phyloP scores from a whole-genome alignment of 306 rosid genomes.

The Abrus pulchellus region DNA sequence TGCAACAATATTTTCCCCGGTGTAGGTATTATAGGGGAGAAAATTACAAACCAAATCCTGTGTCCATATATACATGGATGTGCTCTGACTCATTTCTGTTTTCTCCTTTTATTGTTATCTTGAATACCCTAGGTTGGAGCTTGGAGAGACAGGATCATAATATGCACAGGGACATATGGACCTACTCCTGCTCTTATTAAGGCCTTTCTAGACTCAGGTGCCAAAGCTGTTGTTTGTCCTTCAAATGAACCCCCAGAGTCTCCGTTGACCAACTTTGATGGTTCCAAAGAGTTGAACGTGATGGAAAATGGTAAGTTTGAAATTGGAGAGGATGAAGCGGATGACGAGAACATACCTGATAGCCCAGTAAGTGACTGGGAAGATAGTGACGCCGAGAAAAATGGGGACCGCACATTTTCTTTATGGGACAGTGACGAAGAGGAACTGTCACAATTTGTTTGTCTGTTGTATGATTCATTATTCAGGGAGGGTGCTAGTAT shows the following conservation, averaged over 20 bases:
- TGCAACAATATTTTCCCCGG: conserved; percentile 6
- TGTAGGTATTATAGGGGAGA: conserved; percentile 4
- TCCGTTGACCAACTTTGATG: conserved; percentile 61
- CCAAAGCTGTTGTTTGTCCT: conserved; percentile 91
- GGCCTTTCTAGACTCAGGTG: conserved; percentile 86
- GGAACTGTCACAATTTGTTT: conserved; percentile 82
- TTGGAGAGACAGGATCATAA: conserved; percentile 96
- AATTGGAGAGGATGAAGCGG: conserved; percentile 92
- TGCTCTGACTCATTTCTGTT: conserved; percentile 38
- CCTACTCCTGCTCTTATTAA: conserved; percentile 76
- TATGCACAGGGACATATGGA: conserved; percentile 88
- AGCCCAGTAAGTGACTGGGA: conserved; percentile 98
- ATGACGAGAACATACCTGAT: conserved; percentile 68
- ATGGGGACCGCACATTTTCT: conserved; percentile 49
- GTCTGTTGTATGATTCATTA: conserved; percentile 81
- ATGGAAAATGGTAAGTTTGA: conserved; percentile 88
- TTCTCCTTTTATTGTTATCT: conserved; percentile 40
- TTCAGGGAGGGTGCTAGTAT: conserved; percentile 77
- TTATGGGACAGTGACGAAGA: conserved; percentile 84
- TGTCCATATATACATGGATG: conserved; percentile 20
- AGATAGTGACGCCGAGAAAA: conserved; percentile 83
- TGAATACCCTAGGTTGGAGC: conserved; percentile 86
- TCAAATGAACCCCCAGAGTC: conserved; percentile 81
- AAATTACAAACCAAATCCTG: conserved; percentile 14
- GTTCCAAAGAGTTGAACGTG: conserved; percentile 63